Percentiles rank a stretch among this genome's conserved stretches.
These are phyloP conservation scores for Didymella keratinophila DNA, from an alignment of 2,329 filamentous ascomycete genomes.

Conservation along the genomic window DNA sequence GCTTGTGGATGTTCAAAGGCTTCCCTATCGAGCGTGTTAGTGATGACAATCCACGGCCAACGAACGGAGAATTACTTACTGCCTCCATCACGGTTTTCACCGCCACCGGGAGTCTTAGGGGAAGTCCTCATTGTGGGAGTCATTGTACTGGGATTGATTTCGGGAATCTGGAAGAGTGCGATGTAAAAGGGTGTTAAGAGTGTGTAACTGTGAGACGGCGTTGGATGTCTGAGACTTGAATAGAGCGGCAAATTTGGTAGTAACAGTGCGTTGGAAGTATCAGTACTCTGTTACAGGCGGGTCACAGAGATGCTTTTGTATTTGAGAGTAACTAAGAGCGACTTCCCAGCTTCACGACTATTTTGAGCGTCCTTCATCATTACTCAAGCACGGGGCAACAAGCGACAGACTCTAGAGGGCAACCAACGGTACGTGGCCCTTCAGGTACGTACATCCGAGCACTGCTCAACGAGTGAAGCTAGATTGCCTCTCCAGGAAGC, in stretches of 20 bases:
- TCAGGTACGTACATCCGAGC: slow-evolving; percentile 33
- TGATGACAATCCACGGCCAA: background rate
- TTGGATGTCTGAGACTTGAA: slow-evolving; percentile 33
- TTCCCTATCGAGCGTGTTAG: slow-evolving; percentile 28
- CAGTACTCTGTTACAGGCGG: slow-evolving; percentile 30
- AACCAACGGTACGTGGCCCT: slow-evolving; percentile 45
- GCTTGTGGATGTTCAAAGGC: slow-evolving; percentile 21
- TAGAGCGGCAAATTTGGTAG: slow-evolving; percentile 25
- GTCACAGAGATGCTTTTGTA: slow-evolving; percentile 33
- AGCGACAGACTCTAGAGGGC: slow-evolving; percentile 41
- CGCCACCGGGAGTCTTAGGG: slow-evolving; percentile 21
- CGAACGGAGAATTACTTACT: slow-evolving; percentile 26
- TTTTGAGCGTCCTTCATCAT: slow-evolving; percentile 32
- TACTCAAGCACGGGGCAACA: slow-evolving; percentile 38
- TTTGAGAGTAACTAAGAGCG: slow-evolving; percentile 24
- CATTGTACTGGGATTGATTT: slow-evolving; percentile 21
- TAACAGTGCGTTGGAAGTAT: slow-evolving; percentile 30
- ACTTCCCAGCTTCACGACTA: slow-evolving; percentile 25
- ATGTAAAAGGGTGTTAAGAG: slow-evolving; percentile 25
- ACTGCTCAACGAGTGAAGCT: slow-evolving; percentile 47
- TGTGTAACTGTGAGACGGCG: slow-evolving; percentile 26
- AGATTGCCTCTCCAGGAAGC: slow-evolving; percentile 36
- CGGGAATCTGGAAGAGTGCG: slow-evolving; percentile 13
- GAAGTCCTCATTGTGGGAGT: slow-evolving; percentile 23
- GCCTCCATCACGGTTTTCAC: slow-evolving; percentile 31